A percentile compares a stretch with the other conserved stretches of the same genome.
Conservation (phyloP, 2,329 filamentous ascomycete genomes). For the Curvularia eragrostidis region DNA sequence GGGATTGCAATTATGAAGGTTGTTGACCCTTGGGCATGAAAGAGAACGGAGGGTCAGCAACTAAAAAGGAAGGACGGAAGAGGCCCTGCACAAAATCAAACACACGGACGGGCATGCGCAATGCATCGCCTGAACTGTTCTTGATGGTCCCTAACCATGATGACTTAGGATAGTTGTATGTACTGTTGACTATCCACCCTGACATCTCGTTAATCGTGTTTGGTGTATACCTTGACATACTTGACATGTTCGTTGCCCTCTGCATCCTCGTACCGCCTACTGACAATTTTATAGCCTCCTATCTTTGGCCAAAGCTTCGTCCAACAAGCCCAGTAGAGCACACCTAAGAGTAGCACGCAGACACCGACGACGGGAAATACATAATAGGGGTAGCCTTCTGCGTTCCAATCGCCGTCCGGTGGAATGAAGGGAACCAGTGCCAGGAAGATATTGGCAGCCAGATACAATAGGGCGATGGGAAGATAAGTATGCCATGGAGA, state of each 20-base stretch:
- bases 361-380: constrained; percentile 55
- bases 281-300: constrained; percentile 42
- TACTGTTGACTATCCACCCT: background rate
- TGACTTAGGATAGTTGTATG: no score
- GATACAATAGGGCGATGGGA: constrained; percentile 47
- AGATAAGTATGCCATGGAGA: constrained; percentile 50
- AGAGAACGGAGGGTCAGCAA: background rate
- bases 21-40: background rate
- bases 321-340: constrained; percentile 45
- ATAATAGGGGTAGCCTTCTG: constrained; percentile 54
- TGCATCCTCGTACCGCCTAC: constrained; percentile 37
- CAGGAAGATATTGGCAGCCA: constrained; percentile 52
- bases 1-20: background rate
- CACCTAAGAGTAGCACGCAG: constrained; percentile 48
- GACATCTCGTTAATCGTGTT: constrained; percentile 20
- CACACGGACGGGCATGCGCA: background rate
- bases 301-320: constrained; percentile 34
- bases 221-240: constrained; percentile 45
- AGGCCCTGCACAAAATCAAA: background rate
- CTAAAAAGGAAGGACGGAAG: background rate
- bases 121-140: background rate
- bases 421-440: constrained; percentile 53
- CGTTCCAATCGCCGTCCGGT: constrained; percentile 51
- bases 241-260: constrained; percentile 41
- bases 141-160: background rate